Conservation (phyloP, 805 yeast species). For the Candida vaughaniae region DNA sequence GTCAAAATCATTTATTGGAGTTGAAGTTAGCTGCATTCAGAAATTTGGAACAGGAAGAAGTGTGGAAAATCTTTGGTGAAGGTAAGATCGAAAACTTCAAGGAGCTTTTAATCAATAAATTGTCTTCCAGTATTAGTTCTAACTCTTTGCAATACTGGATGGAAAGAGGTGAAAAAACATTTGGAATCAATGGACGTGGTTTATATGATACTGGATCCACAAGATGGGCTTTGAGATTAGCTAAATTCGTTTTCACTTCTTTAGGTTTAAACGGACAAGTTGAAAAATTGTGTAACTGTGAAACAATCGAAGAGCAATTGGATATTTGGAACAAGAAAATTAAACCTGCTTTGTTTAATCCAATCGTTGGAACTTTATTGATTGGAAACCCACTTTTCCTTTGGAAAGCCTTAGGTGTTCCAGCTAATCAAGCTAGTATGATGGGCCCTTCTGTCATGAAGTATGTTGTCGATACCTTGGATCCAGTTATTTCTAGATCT, state of each 20-base stretch:
- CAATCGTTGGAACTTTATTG: conserved; percentile 61
- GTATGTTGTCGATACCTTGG: conserved; percentile 75
- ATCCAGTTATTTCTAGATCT: conserved; percentile 66
- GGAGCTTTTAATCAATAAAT: conserved; percentile 45
- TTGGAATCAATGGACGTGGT: conserved; percentile 55
- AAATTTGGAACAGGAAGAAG: conserved; percentile 52
- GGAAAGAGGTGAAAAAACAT: conserved; percentile 58
- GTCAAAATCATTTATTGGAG: conserved; percentile 78
- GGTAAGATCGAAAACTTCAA: conserved; percentile 58
- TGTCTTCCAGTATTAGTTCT: conserved; percentile 73
- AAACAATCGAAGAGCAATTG: conserved; percentile 60
- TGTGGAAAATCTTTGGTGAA: conserved; percentile 76
- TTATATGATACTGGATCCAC: conserved; percentile 81
- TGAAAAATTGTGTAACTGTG: conserved; percentile 54
- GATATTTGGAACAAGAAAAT: conserved; percentile 61
- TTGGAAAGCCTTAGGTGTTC: conserved; percentile 91
- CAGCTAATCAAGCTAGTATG: conserved; percentile 78
- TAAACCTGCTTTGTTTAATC: conserved; percentile 70
- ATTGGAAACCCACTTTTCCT: conserved; percentile 83
- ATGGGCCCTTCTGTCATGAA: conserved; percentile 71
- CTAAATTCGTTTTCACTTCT: conserved; percentile 55
- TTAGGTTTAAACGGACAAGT: conserved; percentile 55
- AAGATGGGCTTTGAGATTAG: conserved; percentile 78
- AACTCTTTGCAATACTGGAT: conserved; percentile 82
- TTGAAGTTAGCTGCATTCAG: conserved; percentile 72